Conservation (phyloP, 768 basidiomycete genomes). For the Lentinus tigrinus region DNA sequence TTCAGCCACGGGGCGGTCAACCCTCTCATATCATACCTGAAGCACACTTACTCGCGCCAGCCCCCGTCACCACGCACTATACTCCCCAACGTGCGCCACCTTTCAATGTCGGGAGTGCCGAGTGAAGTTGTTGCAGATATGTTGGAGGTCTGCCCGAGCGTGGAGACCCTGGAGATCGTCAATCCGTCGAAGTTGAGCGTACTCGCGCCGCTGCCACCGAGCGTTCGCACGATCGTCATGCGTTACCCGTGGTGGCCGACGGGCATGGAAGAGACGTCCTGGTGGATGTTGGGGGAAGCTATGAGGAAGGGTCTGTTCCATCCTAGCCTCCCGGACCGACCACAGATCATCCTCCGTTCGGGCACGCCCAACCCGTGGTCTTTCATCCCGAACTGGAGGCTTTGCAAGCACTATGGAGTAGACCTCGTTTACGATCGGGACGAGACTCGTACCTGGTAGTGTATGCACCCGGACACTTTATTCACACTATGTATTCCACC, state of each 20-base stretch:
- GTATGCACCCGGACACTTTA: background rate
- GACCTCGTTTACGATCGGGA: conserved; percentile 13
- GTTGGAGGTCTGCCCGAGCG: conserved; percentile 11
- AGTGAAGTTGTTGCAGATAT: conserved; percentile 18
- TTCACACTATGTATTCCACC: background rate
- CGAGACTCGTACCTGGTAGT: background rate
- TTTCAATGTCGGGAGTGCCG: conserved; percentile 5
- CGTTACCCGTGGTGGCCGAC: background rate
- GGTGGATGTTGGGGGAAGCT: conserved; percentile 15
- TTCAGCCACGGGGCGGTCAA: conserved; percentile 24
- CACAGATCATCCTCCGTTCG: conserved; percentile 12
- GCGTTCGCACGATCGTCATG: conserved; percentile 15
- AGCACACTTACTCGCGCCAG: conserved; percentile 15
- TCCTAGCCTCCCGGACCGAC: background rate
- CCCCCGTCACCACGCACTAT: conserved; percentile 26
- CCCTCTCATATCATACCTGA: conserved; percentile 24
- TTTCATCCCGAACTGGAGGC: conserved; percentile 2
- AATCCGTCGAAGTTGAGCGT: conserved; percentile 8
- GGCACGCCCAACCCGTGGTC: conserved; percentile 13
- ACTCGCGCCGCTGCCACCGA: conserved; percentile 11
- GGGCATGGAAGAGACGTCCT: conserved; percentile 8
- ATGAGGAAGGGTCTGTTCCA: conserved; percentile 12
- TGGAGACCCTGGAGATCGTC: conserved; percentile 15
- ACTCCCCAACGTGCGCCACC: conserved; percentile 34
- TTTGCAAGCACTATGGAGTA: conserved; percentile 6